Evolutionary conservation across 2,329 filamentous ascomycete species (phyloP), one percentile per base, ranked within the genome.

Genomic region (Torrubiellomyces zombiae): DNA sequence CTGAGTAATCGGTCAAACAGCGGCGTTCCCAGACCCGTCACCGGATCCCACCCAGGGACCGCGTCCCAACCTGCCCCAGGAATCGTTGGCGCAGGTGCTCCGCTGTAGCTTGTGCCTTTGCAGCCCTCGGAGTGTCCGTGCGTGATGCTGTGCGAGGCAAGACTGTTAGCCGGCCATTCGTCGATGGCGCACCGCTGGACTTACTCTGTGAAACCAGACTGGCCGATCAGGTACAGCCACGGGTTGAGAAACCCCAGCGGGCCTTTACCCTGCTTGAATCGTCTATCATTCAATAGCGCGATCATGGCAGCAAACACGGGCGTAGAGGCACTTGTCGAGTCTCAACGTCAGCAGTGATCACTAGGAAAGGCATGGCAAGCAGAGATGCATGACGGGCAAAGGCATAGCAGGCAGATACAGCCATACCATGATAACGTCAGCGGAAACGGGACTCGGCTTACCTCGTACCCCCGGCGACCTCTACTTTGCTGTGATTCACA

Each of bases 221-320:
- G 23, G 2, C 44, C 47, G 14, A 38, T 29, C 7, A 41, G 38
- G 35, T 73, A 74, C 10, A 75, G 46, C 60, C 63, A 69, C 1
- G 68, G 67, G 41, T 74, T 74, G 14, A 75, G 43, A 38, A 71
- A 74, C 1, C 69, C 68, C 37, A 75, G 46, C 0, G 52, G 39
- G 6, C 58, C 43, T 39, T 60, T 59, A 2, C 65, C 64, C n/a
- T 52, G 50, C 10, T 59, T 50, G 23, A 76, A 46, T 16, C 71
- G 56, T 13, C 65, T 61, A 30, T 72, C 67, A 39, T 80, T 80
- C 25, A 81, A 45, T 18, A 77, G 56, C 1, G 65, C 58, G 24
- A 81, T 51, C 32, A 81, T 59, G 9, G 60, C 61, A 0, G 73
- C 71, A 24, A 75, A 62, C 1, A 70, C 53, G 0, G 76, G 76